Evolutionary conservation across 495 filamentous ascomycete genomes (phyloP), one percentile per base, ranked within the genome.

Genomic region (Penicillium verhagenii): DNA sequence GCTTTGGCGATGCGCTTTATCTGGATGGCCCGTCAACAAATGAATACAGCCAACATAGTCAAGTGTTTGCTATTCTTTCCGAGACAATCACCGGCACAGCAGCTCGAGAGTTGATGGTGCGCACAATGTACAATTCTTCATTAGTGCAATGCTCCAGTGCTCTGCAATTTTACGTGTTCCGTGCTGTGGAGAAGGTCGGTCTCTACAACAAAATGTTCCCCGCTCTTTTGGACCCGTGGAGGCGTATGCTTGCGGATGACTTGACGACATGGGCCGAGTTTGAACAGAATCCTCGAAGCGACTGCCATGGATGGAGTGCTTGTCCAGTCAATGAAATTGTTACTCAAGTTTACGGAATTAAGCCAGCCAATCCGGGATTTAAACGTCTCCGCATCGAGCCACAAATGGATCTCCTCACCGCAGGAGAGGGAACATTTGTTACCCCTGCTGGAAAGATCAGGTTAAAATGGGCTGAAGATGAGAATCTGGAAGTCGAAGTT

Each of bases 291-390:
- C 53, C 63, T 31, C 53, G 66, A 9, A 64, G 63, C 39, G 66
- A 69, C 33, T 69, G 66, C 16, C 66, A 69, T 50, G 66, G 56
- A 3, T 69, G 66, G 66, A 66, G 66, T 37, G 56, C 58, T 2
- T 48, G 51, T 13, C 66, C 66, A 10, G 50, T 69, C 26, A 39
- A 69, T 43, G 66, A 69, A 40, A 49, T 61, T 4, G 57, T 69
- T 6, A 57, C 58, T 2, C 49, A 64, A 48, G 42, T 68, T 0
- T 53, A 56, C 20, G 65, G 65, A 5, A 11, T 68, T 1, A 45
- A 35, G 39, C 59, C 65, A 0, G 55, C 47, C 0, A 24, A 9
- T 37, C 62, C 59, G 2, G 65, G 65, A 2, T 67, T 50, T 21
- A 45, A 38, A 46, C 28, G 42, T 20, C 47, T 68, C 33, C 52